These are phyloP conservation scores for Phytophthora palmivora DNA, from an alignment of 352 stramenopile species.

Conservation along the genomic window DNA sequence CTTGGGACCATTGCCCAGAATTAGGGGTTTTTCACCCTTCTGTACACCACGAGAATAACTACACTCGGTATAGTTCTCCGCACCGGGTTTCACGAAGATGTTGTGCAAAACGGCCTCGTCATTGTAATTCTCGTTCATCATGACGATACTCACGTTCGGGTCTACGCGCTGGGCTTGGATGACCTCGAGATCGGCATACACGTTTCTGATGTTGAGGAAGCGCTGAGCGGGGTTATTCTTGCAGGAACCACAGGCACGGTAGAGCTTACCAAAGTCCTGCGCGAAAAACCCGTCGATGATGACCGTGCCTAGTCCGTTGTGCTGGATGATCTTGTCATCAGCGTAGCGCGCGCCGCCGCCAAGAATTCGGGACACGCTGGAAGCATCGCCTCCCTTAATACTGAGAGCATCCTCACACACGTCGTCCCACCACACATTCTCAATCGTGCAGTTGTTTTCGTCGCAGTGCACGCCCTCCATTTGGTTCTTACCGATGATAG, in stretches of 20 bases:
- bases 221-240: slow-evolving; percentile 44
- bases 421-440: no score
- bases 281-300: slow-evolving; percentile 20
- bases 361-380: slow-evolving; percentile 39
- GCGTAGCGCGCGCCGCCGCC: slow-evolving; percentile 50
- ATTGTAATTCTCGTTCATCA: slow-evolving; percentile 48
- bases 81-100: slow-evolving; percentile 38
- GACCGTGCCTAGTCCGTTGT: slow-evolving; percentile 25
- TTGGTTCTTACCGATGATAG: slow-evolving; percentile 59
- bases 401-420: no score
- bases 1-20: slow-evolving; percentile 42
- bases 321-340: slow-evolving; percentile 53
- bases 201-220: slow-evolving; percentile 45
- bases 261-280: slow-evolving; percentile 33
- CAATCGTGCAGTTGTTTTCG: no score
- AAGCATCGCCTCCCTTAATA: no score
- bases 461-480: no score
- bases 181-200: slow-evolving; percentile 31
- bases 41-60: slow-evolving; percentile 13
- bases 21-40: slow-evolving; percentile 24
- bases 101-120: slow-evolving; percentile 44
- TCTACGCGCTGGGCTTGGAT: slow-evolving; percentile 19
- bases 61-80: slow-evolving; percentile 34
- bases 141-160: slow-evolving; percentile 45
- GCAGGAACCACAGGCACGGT: slow-evolving; percentile 45